Base-by-base conservation (phyloP, 2,329 filamentous ascomycete species). In the Colletotrichum liriopes region DNA sequence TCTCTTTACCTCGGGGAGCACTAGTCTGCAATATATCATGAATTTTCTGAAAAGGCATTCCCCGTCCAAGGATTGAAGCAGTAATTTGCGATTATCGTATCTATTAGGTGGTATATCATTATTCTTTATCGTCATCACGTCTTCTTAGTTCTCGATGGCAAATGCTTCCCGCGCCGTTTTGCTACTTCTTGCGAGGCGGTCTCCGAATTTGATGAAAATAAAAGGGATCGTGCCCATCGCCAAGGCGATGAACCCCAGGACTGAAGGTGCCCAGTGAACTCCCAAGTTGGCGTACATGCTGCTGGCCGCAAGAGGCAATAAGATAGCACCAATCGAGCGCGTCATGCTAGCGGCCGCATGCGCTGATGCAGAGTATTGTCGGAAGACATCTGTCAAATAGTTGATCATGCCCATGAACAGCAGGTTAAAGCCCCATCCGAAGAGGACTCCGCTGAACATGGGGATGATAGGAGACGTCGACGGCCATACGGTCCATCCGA, bases 401-500 rank as follows among this genome's bases (percentile, higher is more conserved):
- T 82, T 82, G 47, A 77, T 72, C 78, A 82, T 81, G 49, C 78
- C 79, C 76, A 82, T 81, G 73, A 81, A 82, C 9, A 81, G 70
- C 8, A 82, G 73, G 67, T 80, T 79, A 62, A 78, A 77, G 16
- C 80, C 80, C 11, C 76, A 67, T 8, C 84, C 83, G 55, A 86
- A 88, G 49, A 86, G 82, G 29, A 89, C 82, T 37, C 80, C 80
- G 3, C 79, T 81, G 18, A 85, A 78, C 67, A 79, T 84, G 51
- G 83, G 82, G 2, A 87, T 76, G 1, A 79, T 76, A 1, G 79
- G 79, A 5, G 77, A 76, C 0, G 79, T 67, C 2, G 74, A 74
- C 4, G 69, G 82, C 67, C 82, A 86, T 62, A 88, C 86, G 1
- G 89, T 89, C 89, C 89, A 91, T 0, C 88, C 88, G 69, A 90